A percentile compares a stretch with the other conserved stretches of the same genome.
Conservation (phyloP, 1,284 basidiomycete genomes). For the Naganishia sp. region DNA sequence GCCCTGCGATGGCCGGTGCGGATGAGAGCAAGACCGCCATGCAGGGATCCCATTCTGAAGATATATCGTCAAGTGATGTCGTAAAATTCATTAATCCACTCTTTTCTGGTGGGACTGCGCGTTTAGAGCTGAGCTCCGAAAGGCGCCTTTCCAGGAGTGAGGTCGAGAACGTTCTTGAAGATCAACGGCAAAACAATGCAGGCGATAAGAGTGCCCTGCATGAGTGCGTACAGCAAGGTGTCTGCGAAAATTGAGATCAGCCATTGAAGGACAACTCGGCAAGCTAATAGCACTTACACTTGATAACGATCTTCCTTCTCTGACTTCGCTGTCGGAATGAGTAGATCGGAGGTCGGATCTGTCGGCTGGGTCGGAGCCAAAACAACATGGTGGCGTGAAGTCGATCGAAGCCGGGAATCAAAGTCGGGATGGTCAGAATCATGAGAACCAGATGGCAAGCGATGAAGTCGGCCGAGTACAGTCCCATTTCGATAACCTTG, state of each 20-base stretch:
- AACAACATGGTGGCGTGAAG: conserved; percentile 83
- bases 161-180: conserved; percentile 64
- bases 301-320: conserved; percentile 75
- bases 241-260: conserved; percentile 47
- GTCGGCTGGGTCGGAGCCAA: conserved; percentile 64
- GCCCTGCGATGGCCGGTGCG: conserved; percentile 10
- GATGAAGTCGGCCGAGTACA: conserved; percentile 81
- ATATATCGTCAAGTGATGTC: conserved; percentile 15
- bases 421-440: conserved; percentile 73
- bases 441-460: conserved; percentile 61
- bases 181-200: conserved; percentile 59
- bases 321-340: conserved; percentile 82
- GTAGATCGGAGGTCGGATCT: conserved; percentile 91
- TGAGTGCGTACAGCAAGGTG: conserved; percentile 73
- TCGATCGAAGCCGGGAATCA: conserved; percentile 84
- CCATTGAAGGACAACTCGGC: conserved; percentile 41
- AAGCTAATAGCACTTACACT: conserved; percentile 47
- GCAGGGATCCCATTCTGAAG: conserved; percentile 9
- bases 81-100: conserved; percentile 20
- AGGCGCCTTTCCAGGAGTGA: conserved; percentile 53
- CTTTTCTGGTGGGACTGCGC: neutral
- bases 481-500: conserved; percentile 93
- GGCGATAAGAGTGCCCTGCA: conserved; percentile 72
- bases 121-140: conserved; percentile 27
- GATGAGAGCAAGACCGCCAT: neutral